A percentile compares a stretch with the other conserved stretches of the same genome.
Evolutionary conservation across 305 asterid species (phyloP).

Genomic region (Petunia hybrid): DNA sequence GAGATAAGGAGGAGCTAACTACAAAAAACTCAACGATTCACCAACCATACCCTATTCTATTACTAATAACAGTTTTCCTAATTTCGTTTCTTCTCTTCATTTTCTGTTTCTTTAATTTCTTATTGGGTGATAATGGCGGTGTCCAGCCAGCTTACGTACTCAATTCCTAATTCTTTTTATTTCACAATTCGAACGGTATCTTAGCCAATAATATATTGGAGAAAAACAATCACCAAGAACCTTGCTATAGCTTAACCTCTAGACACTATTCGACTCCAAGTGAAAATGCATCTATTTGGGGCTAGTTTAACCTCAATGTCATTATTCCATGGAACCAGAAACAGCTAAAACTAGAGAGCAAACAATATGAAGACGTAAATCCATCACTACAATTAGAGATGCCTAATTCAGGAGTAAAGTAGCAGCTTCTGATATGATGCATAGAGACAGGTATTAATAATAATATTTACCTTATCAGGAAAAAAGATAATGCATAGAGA

Average conservation of each 20-base stretch:
- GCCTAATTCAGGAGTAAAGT: neutral
- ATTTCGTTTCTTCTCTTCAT: too few species aligned
- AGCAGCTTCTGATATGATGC: neutral
- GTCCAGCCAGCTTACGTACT: neutral
- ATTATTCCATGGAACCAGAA: neutral
- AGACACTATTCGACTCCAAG: neutral
- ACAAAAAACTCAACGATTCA: too few species aligned
- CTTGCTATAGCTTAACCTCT: neutral
- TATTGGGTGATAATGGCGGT: too few species aligned
- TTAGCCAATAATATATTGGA: neutral
- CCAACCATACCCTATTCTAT: too few species aligned
- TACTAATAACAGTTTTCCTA: too few species aligned
- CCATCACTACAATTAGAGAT: neutral
- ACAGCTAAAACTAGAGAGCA: neutral
- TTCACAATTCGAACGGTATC: slow-evolving; percentile 1
- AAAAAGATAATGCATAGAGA: neutral
- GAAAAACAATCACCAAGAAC: neutral
- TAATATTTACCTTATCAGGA: too few species aligned
- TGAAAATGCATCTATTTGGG: neutral
- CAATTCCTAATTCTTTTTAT: neutral
- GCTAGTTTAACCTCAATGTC: neutral
- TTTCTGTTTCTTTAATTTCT: too few species aligned
- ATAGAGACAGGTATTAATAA: neutral
- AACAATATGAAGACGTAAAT: neutral
- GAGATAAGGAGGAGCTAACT: neutral